Base-by-base conservation (phyloP, 371 early-diverging fungal genomes). In the Mortierella sp. region DNA sequence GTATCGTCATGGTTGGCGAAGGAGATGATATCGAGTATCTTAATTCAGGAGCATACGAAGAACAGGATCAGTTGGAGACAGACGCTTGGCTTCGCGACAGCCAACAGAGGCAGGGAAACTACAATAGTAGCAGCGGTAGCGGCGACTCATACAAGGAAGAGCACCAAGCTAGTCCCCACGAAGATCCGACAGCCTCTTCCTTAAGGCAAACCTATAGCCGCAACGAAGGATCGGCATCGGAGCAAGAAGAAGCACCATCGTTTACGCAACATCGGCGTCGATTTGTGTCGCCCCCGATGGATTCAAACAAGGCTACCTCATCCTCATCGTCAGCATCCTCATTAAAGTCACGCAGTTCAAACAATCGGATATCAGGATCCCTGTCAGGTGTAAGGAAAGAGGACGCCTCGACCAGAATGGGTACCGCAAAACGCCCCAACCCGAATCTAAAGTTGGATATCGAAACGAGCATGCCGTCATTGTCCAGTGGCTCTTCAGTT, bases 11-110 rank as follows among this genome's bases (percentile, higher is more conserved):
- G 58, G 78, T 60, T 6, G 70, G 70, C 28, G 78, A 76, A 27
- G 62, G 70, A 23, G 78, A 76, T 9, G 78, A 69, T 19, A 61
- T 70, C 15, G 78, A 70, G 21, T 76, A 70, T 27, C 24, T 76
- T 2, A 48, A 58, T 24, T 43, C 64, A 6, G 66, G 32, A 0
- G 32, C 56, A 2, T 72, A 54, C 23, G 61, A 56, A 6, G 66
- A 60, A 4, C 34, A 43, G 11, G 57, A 61, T 37, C 67, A 24
- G 23, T 56, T 56, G n/a, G 66, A 66, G 31, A 50, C 72, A 2
- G 62, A 72, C n/a, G 61, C 32, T 1, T 72, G 72, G 72, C 42
- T 63, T 26, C 64, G n/a, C 21, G 54, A 39, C 19, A 42, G 63
- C 21, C 57, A 60, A 6, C 50, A 24, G 24, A 27, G 26, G 43